Conservation (phyloP, 2,329 filamentous ascomycete species). For the Neopestalotiopsis sp. region DNA sequence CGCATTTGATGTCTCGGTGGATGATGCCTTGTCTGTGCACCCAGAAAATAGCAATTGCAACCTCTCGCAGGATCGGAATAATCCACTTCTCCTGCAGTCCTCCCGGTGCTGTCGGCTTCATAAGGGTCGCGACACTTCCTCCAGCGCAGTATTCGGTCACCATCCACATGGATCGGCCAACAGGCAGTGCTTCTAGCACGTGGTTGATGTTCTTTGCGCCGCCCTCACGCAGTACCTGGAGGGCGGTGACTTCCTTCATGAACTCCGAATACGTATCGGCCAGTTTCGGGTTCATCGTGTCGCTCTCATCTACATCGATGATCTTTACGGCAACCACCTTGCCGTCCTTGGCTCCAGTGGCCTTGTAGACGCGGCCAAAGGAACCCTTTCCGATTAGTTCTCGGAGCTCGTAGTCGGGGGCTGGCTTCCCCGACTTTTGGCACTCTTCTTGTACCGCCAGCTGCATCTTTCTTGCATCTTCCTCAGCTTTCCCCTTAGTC, state of each 20-base stretch:
- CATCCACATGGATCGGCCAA: conserved; percentile 85
- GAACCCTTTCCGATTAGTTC: conserved; percentile 78
- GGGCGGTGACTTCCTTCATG: conserved; percentile 69
- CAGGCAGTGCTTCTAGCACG: conserved; percentile 78
- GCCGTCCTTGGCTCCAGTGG: conserved; percentile 48
- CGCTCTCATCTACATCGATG: conserved; percentile 81
- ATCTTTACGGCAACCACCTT: conserved; percentile 78
- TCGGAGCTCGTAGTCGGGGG: conserved; percentile 70
- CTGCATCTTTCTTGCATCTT: conserved; percentile 76
- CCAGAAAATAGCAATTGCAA: conserved; percentile 69
- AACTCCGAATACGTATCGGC: conserved; percentile 73
- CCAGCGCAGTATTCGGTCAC: conserved; percentile 86
- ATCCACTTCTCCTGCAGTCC: conserved; percentile 75
- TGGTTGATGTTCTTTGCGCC: conserved; percentile 81
- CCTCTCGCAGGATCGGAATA: conserved; percentile 69
- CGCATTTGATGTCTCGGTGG: conserved; percentile 75
- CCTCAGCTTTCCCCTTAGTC: conserved; percentile 57
- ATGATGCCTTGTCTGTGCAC: conserved; percentile 73
- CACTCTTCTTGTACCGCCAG: conserved; percentile 66
- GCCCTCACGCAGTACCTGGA: conserved; percentile 75
- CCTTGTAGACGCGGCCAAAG: conserved; percentile 77
- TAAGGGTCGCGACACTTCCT: conserved; percentile 77
- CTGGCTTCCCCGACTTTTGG: conserved; percentile 60
- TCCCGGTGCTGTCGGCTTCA: conserved; percentile 69
- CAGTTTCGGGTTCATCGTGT: conserved; percentile 68